Evolutionary conservation across 2,329 filamentous ascomycete species (phyloP), one percentile per base, ranked within the genome.

Genomic region (Purpureocillium takamizusanense): DNA sequence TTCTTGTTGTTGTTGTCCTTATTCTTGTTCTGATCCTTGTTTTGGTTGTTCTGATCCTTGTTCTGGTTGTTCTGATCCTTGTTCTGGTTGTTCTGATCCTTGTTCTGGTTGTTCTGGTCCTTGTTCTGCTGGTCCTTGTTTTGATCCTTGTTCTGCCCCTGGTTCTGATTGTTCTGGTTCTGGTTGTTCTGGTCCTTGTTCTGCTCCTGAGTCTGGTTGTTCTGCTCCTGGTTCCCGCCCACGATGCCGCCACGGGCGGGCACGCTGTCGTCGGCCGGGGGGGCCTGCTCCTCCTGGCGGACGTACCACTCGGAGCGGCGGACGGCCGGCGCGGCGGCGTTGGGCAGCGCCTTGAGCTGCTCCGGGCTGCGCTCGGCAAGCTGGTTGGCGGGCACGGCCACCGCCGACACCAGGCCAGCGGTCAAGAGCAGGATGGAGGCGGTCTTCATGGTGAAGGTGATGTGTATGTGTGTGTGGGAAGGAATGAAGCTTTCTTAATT

Each of bases 381-480:
- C 35, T 45, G 44, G 21, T 25, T 25, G 37, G 40, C 44, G 31
- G 52, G 52, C 14, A 54, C 48, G 32, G 45, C 49, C 31, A 50
- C 45, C 34, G 49, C 55, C 41, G 55, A 54, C 42, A 48, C 54
- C 50, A 57, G 49, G 46, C 54, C 52, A 42, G 49, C 49, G 23
- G 55, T 47, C 28, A 57, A 23, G 29, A 56, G 44, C 35, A 57
- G 41, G 18, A 57, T 29, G 31, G 51, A 45, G 41, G 45, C 40
- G 30, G 52, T 50, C 49, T 51, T 57, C 54, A 56, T 56, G 37
- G 39, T 51, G 46, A 33, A 31, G 36, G 9, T 27, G 6, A 18
- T 13, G 10, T 31, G 11, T 17, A 34, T 15, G 4, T 2, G 18
- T n/a, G n/a, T n/a, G n/a, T n/a, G n/a, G n/a, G 15, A 33, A 16